Conservation (phyloP, 306 rosid species). For the Rosa lucieae region DNA sequence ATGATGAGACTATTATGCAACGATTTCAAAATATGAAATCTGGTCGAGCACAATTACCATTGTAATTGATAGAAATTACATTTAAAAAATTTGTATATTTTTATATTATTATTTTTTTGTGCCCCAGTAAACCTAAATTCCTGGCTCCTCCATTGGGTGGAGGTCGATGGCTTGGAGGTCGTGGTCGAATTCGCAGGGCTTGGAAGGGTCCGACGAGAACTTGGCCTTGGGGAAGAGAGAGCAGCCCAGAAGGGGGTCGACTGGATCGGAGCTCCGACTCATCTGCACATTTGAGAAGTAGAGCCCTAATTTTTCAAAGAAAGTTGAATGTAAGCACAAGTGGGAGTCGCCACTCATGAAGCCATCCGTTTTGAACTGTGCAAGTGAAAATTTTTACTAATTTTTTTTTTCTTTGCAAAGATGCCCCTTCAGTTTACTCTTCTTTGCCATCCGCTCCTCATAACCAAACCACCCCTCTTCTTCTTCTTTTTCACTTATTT, state of each 20-base stretch:
- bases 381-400: not conserved
- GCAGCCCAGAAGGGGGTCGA: constrained; percentile 60
- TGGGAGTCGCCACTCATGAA: not conserved
- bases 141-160: constrained; percentile 12
- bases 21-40: too few relatives aligned
- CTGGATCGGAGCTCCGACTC: constrained; percentile 25
- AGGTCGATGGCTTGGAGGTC: constrained; percentile 50
- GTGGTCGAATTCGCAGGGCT: constrained; percentile 32
- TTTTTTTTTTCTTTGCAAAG: not conserved
- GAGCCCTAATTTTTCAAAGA: not conserved
- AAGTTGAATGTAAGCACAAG: not conserved
- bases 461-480: too few relatives aligned
- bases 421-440: not conserved
- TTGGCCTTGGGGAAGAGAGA: constrained; percentile 45
- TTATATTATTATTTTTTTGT: too few relatives aligned
- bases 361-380: not conserved
- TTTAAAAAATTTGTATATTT: too few relatives aligned
- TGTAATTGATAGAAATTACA: too few relatives aligned
- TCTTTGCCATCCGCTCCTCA: not conserved
- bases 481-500: too few relatives aligned
- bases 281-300: constrained; percentile 16
- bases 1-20: too few relatives aligned
- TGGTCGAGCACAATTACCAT: too few relatives aligned
- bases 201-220: constrained; percentile 22
- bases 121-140: too few relatives aligned